Percentiles rank a stretch among this genome's conserved stretches.
Conservation (phyloP, 345 rosid genomes). For the Acer campestre region DNA sequence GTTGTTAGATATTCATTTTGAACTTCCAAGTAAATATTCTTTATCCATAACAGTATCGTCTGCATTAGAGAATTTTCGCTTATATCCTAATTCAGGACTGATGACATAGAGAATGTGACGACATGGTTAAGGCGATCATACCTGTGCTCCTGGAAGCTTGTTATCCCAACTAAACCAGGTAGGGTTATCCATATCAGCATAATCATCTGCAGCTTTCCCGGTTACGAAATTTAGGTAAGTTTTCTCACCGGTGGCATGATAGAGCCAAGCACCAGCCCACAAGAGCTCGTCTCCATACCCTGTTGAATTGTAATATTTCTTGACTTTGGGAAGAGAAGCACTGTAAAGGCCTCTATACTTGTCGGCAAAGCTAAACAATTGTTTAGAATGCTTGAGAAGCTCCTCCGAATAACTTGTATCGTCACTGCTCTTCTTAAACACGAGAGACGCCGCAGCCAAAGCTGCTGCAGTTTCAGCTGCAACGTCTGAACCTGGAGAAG, state of each 20-base stretch:
- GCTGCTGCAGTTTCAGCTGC: constrained; percentile 99
- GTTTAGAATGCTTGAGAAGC: constrained; percentile 76
- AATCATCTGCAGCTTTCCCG: constrained; percentile 50
- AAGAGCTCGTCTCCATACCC: constrained; percentile 89
- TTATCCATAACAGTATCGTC: not conserved
- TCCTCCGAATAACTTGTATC: constrained; percentile 56
- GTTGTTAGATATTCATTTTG: too few species aligned
- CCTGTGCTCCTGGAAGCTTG: constrained; percentile 92
- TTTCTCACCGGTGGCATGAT: constrained; percentile 76
- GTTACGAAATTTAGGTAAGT: constrained; percentile 67
- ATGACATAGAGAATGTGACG: not conserved
- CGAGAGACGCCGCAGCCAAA: constrained; percentile 87
- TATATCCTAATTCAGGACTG: too few species aligned
- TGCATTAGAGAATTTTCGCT: too few species aligned
- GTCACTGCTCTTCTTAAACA: constrained; percentile 57
- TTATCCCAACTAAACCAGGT: constrained; percentile 98
- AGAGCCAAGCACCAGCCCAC: constrained; percentile 97
- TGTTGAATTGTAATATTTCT: constrained; percentile 71
- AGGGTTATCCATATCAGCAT: constrained; percentile 69
- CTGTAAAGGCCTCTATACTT: constrained; percentile 61
- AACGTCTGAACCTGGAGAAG: constrained; percentile 83
- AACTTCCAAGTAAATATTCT: not conserved
- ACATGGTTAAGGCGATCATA: constrained; percentile 8
- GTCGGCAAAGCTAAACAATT: constrained; percentile 83
- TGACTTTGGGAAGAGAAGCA: constrained; percentile 58